These are phyloP conservation scores for Fusarium humuli DNA, from an alignment of 2,329 filamentous ascomycete species.

Conservation along the genomic window DNA sequence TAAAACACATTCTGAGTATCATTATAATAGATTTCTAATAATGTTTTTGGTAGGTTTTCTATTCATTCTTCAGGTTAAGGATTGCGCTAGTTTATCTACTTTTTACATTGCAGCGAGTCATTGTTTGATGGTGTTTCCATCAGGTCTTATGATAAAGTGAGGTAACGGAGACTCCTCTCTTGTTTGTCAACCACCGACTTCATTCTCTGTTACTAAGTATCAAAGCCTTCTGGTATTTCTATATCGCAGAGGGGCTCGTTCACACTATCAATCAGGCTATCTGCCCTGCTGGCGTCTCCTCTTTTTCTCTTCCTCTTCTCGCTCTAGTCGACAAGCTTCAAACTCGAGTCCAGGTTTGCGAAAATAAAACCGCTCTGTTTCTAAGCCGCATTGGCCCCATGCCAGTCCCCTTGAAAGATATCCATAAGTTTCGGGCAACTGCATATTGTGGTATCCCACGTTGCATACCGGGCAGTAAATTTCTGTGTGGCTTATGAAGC, in stretches of 20 bases:
- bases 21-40: neutral
- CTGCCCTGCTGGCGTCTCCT: neutral
- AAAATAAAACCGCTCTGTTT: neutral
- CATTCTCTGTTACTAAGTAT: neutral
- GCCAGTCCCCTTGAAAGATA: neutral
- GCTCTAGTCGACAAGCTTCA: neutral
- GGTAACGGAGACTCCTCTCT: neutral
- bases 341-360: neutral
- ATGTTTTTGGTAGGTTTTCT: accelerated
- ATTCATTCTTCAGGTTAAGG: accelerated
- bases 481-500: neutral
- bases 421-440: neutral
- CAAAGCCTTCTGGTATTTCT: accelerated
- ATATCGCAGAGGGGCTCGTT: too few species aligned
- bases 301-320: neutral
- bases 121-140: neutral
- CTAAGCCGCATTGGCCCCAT: neutral
- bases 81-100: neutral
- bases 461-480: neutral
- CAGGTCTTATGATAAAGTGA: neutral
- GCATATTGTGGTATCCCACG: accelerated
- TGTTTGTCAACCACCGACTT: neutral
- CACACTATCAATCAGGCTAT: neutral
- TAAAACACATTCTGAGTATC: neutral
- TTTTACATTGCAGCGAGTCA: neutral